Evolutionary conservation across 129 eudicot genomes (phyloP).

Genomic region (Daucus carota): DH1_v3.0 NC_030382.2:43204001-43204500

Average conservation of each 20-base stretch:
- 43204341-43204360: too few relatives aligned
- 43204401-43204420: too few relatives aligned
- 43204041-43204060: slow-evolving; percentile 81
- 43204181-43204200: background rate
- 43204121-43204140: slow-evolving; percentile 77
- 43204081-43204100: slow-evolving; percentile 31
- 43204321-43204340: background rate
- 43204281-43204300: background rate
- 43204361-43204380: too few relatives aligned
- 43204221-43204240: too few relatives aligned
- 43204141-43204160: slow-evolving; percentile 92
- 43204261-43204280: background rate
- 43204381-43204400: too few relatives aligned
- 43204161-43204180: slow-evolving; percentile 44
- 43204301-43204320: background rate
- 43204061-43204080: slow-evolving; percentile 77
- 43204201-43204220: background rate
- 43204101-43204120: slow-evolving; percentile 85
- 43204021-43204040: slow-evolving; percentile 97
- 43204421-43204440: too few relatives aligned
- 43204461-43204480: too few relatives aligned
- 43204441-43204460: too few relatives aligned
- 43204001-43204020: slow-evolving; percentile 36
- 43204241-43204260: background rate
- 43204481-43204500: too few relatives aligned